These are phyloP conservation scores for Fusarium udum DNA, from an alignment of 2,329 filamentous ascomycete genomes.

Conservation along the genomic window DNA sequence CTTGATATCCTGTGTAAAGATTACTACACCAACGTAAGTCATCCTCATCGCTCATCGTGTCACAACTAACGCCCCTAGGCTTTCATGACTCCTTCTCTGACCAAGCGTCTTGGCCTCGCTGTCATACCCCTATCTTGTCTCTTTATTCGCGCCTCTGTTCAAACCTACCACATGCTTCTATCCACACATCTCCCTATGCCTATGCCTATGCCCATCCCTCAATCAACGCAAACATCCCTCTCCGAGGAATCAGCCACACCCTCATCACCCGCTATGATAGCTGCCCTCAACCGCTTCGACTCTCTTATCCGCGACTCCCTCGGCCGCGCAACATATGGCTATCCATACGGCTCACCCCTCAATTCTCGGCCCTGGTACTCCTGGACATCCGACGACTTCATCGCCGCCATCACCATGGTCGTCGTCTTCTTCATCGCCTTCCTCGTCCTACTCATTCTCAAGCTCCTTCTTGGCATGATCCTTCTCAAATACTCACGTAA, in stretches of 20 bases:
- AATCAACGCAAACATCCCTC: slow-evolving; percentile 72
- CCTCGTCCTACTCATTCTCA: slow-evolving; percentile 83
- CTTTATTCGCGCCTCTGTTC: slow-evolving; percentile 92
- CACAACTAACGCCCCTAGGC: slow-evolving; percentile 61
- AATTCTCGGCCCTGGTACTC: slow-evolving; percentile 57
- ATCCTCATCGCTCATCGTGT: background rate
- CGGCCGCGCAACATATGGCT: slow-evolving; percentile 75
- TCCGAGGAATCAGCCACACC: slow-evolving; percentile 69
- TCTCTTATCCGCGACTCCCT: slow-evolving; percentile 78
- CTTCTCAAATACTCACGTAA: slow-evolving; percentile 82
- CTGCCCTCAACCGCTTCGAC: slow-evolving; percentile 82
- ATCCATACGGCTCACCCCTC: slow-evolving; percentile 55
- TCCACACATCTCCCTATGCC: slow-evolving; percentile 85
- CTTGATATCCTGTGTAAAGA: slow-evolving; percentile 96
- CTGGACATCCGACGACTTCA: slow-evolving; percentile 76
- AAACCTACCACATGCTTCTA: slow-evolving; percentile 98
- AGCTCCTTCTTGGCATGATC: slow-evolving; percentile 88
- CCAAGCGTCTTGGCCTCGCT: slow-evolving; percentile 86
- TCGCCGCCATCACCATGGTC: slow-evolving; percentile 82
- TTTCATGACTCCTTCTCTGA: slow-evolving; percentile 89
- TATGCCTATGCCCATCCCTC: slow-evolving; percentile 71
- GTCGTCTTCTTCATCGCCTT: slow-evolving; percentile 87
- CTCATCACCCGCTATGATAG: slow-evolving; percentile 78
- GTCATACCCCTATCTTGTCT: slow-evolving; percentile 93
- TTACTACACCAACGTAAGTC: slow-evolving; percentile 88